Evolutionary conservation across 495 filamentous ascomycete species (phyloP).

Genomic region (Aspergillus biplanus): DNA sequence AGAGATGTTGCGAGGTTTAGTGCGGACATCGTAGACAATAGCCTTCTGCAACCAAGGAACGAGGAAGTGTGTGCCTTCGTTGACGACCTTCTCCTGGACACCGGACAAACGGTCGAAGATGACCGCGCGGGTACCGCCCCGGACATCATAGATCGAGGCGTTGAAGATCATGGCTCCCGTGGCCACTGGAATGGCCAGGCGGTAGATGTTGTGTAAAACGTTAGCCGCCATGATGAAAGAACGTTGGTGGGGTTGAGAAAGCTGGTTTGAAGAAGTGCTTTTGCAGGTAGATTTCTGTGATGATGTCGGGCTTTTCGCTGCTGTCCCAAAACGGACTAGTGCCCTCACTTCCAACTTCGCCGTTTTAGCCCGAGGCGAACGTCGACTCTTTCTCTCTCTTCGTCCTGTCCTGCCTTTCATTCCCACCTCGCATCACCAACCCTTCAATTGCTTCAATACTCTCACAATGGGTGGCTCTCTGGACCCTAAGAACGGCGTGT

Average conservation of each 20-base stretch:
- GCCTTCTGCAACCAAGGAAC: slow-evolving; percentile 94
- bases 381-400: slow-evolving; percentile 32
- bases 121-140: slow-evolving; percentile 89
- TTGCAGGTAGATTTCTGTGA: slow-evolving; percentile 24
- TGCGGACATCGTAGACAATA: slow-evolving; percentile 97
- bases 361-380: slow-evolving; percentile 33
- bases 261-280: slow-evolving; percentile 22
- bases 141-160: slow-evolving; percentile 93
- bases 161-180: slow-evolving; percentile 64
- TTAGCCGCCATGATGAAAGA: slow-evolving; percentile 60
- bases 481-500: slow-evolving; percentile 71
- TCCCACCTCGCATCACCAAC: slow-evolving; percentile 29
- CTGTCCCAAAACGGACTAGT: slow-evolving; percentile 50
- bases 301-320: slow-evolving; percentile 46
- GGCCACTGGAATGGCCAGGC: slow-evolving; percentile 70
- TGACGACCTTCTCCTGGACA: slow-evolving; percentile 89
- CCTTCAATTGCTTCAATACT: slow-evolving; percentile 27
- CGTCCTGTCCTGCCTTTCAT: slow-evolving; percentile 30
- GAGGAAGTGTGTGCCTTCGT: slow-evolving; percentile 97
- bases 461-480: slow-evolving; percentile 70
- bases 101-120: slow-evolving; percentile 96
- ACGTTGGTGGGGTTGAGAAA: slow-evolving; percentile 7
- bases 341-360: slow-evolving; percentile 39
- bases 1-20: slow-evolving; percentile 92
- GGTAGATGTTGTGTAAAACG: slow-evolving; percentile 65